These are phyloP conservation scores for Aspergillus panamensis DNA, from an alignment of 495 filamentous ascomycete genomes.

Conservation along the genomic window DNA sequence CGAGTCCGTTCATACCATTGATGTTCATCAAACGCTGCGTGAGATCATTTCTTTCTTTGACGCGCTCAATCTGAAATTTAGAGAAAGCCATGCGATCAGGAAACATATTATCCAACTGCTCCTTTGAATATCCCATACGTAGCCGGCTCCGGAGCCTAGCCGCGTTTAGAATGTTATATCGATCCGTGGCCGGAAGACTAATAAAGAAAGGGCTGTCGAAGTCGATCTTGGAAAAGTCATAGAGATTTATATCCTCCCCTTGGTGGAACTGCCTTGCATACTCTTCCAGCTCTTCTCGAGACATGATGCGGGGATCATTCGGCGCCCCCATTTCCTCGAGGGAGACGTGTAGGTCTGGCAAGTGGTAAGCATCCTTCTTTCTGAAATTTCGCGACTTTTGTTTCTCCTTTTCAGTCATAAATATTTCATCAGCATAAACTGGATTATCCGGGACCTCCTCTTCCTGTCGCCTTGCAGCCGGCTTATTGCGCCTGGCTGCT, in stretches of 20 bases:
- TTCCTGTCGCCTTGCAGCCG: constrained; percentile 50
- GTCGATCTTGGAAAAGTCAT: constrained; percentile 98
- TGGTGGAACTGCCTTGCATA: constrained; percentile 88
- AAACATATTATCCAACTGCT: constrained; percentile 93
- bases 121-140: constrained; percentile 93
- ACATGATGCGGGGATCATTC: constrained; percentile 94
- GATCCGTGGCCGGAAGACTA: constrained; percentile 82
- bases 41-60: constrained; percentile 86
- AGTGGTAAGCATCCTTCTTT: constrained; percentile 91
- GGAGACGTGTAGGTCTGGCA: constrained; percentile 74
- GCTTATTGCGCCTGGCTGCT: constrained; percentile 55
- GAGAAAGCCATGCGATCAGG: constrained; percentile 98
- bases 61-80: constrained; percentile 91
- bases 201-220: constrained; percentile 92
- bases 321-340: constrained; percentile 82
- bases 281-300: constrained; percentile 83
- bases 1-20: constrained; percentile 78
- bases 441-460: constrained; percentile 67
- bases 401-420: constrained; percentile 75
- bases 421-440: constrained; percentile 84
- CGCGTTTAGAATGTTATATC: constrained; percentile 96
- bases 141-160: constrained; percentile 80
- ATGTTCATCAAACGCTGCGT: constrained; percentile 95
- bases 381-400: constrained; percentile 71
- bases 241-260: constrained; percentile 95